Percentiles rank a stretch among this genome's conserved stretches.
These are phyloP conservation scores for Gynandropsis gynandra DNA, from an alignment of 345 rosid species.

Conservation along the genomic window DNA sequence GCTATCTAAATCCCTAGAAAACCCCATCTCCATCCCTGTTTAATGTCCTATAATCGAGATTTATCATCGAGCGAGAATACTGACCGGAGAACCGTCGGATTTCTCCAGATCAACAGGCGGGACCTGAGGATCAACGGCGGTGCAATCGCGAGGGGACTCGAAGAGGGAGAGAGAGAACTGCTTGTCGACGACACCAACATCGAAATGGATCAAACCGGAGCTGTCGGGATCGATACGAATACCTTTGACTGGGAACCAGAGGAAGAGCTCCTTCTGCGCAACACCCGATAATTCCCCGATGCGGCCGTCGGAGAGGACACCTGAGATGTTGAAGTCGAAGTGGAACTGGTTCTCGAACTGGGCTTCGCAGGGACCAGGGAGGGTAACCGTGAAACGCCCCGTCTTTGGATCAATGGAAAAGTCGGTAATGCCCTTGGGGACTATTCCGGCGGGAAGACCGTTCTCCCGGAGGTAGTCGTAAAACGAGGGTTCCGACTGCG, in stretches of 20 bases:
- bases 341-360: constrained; percentile 73
- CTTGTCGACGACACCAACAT: constrained; percentile 75
- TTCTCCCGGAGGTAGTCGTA: constrained; percentile 43
- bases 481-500: constrained; percentile 26
- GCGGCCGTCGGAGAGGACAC: constrained; percentile 48
- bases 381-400: constrained; percentile 47
- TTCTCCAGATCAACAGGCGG: constrained; percentile 1
- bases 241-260: constrained; percentile 75
- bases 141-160: constrained; percentile 76
- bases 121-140: constrained; percentile 32
- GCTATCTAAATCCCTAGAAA: too few species aligned
- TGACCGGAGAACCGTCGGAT: constrained; percentile 16
- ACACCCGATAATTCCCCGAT: constrained; percentile 68
- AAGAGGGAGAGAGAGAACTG: constrained; percentile 73
- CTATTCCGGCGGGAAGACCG: constrained; percentile 65
- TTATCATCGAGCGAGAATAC: neutral
- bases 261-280: constrained; percentile 67
- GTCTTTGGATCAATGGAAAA: constrained; percentile 41
- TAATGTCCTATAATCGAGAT: too few species aligned
- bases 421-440: constrained; percentile 64
- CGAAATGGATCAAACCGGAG: constrained; percentile 73
- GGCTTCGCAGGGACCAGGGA: constrained; percentile 70
- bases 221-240: constrained; percentile 65
- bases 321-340: constrained; percentile 67
- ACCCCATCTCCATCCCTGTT: too few species aligned